Evolutionary conservation across 2,329 filamentous ascomycete species (phyloP), one percentile per base, ranked within the genome.

Genomic region (Hirsutella minnesotensis): DNA sequence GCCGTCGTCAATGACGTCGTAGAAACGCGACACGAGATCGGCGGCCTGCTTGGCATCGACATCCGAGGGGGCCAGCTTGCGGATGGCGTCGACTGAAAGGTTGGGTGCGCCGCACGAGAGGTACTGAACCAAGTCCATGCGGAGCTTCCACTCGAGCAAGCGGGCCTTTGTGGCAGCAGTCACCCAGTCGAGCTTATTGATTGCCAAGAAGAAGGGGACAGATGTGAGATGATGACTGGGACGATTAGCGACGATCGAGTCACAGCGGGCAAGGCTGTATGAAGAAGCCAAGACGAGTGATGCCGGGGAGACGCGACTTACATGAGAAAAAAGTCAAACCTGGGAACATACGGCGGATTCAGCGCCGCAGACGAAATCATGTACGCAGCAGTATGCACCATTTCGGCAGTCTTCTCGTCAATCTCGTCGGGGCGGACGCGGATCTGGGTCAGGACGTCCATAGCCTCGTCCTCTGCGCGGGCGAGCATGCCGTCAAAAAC

Each of bases 121-220:
- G 57, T 94, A 95, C 62, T 87, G 69, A 5, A 80, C 55, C 5
- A 94, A 65, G 56, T 92, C 85, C 51, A 80, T 63, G 35, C 87
- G 77, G 40, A 81, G 83, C 61, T 94, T 94, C 76, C 80, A 89
- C 60, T 92, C 83, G 8, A 95, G 67, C 0, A 95, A 64, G 5
- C 85, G 77, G 12, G 70, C 66, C 56, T 89, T 90, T 39, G 68
- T 66, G 8, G 68, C 66, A 0, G 63, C 55, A 0, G 77, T 68
- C 36, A 88, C 68, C 73, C 75, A 92, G 31, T 68, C 49, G 49
- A 71, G 71, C 10, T 64, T 63, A 54, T 80, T 72, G 56, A 95
- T 71, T 8, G 69, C 67, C 49, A 86, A 71, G 65, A 90, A 92
- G 50, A 94, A 77, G n/a, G 81, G 81, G 10, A 69, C 56, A 0